phyloP scores from a whole-genome alignment of 2,329 filamentous ascomycete genomes.

The Cordyceps cateniannulata region DNA sequence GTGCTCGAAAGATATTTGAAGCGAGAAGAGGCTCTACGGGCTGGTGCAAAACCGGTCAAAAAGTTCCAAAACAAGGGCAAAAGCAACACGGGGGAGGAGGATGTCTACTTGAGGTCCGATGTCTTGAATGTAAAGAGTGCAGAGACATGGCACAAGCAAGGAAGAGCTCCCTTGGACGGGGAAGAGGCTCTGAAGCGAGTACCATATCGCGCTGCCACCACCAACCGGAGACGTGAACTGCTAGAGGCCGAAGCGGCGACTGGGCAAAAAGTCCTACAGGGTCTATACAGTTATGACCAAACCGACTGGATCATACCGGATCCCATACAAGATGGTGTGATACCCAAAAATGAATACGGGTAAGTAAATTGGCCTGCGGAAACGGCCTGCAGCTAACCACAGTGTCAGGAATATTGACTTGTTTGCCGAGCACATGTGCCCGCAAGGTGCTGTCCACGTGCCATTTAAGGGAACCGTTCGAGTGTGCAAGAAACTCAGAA shows the following conservation, averaged over 20 bases:
- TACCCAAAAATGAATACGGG: constrained; percentile 91
- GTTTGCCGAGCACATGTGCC: constrained; percentile 91
- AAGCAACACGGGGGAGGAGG: constrained; percentile 65
- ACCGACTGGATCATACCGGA: constrained; percentile 94
- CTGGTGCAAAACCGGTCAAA: constrained; percentile 62
- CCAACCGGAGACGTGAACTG: constrained; percentile 80
- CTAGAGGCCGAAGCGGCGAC: constrained; percentile 75
- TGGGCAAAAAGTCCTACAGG: constrained; percentile 79
- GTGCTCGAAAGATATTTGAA: constrained; percentile 81
- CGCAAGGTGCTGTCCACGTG: constrained; percentile 73
- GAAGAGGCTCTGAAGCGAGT: constrained; percentile 77
- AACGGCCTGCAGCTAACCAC: constrained; percentile 17
- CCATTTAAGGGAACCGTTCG: constrained; percentile 70
- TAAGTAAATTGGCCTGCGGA: constrained; percentile 18
- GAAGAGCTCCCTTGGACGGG: constrained; percentile 64
- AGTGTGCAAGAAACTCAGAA: constrained; percentile 74
- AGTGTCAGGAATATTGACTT: constrained; percentile 72
- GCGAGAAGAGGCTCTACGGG: constrained; percentile 80
- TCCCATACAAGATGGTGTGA: constrained; percentile 75
- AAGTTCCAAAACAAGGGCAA: constrained; percentile 71
- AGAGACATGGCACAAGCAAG: constrained; percentile 98
- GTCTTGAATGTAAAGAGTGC: constrained; percentile 81
- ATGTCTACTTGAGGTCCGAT: constrained; percentile 73
- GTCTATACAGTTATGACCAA: constrained; percentile 75
- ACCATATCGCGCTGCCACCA: constrained; percentile 84